Percentiles rank a stretch among this genome's conserved stretches.
phyloP scores from a whole-genome alignment of 225 moss, liverwort and hornwort genomes.

The Physcomitrium patens region DNA sequence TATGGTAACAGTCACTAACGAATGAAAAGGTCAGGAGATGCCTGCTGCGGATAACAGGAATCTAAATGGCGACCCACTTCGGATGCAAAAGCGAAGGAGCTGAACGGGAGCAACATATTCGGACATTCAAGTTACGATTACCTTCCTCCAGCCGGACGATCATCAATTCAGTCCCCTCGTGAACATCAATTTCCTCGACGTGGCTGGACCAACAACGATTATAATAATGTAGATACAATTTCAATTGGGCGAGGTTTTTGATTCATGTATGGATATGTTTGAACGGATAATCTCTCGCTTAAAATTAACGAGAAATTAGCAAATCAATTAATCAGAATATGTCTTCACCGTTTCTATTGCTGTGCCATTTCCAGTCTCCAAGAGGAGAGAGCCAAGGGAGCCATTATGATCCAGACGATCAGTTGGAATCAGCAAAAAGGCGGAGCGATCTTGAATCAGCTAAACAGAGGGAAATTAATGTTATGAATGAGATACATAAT shows the following conservation, averaged over 20 bases:
- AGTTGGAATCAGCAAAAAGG: slow-evolving; percentile 53
- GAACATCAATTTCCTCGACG: slow-evolving; percentile 25
- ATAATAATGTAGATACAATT: slow-evolving; percentile 18
- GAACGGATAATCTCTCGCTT: too few relatives aligned
- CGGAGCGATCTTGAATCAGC: slow-evolving; percentile 65
- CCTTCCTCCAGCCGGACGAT: slow-evolving; percentile 42
- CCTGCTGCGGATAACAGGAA: slow-evolving; percentile 39
- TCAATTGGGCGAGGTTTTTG: not conserved
- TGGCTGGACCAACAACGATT: slow-evolving; percentile 25
- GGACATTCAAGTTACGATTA: slow-evolving; percentile 38
- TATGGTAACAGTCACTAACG: slow-evolving; percentile 26
- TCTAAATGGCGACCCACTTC: slow-evolving; percentile 53
- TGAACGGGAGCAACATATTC: slow-evolving; percentile 63
- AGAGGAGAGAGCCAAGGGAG: slow-evolving; percentile 67
- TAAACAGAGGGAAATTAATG: slow-evolving; percentile 66
- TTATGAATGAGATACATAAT: slow-evolving; percentile 64
- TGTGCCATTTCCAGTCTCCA: slow-evolving; percentile 49
- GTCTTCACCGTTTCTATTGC: slow-evolving; percentile 22
- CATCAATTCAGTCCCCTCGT: slow-evolving; percentile 26
- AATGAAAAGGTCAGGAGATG: slow-evolving; percentile 22
- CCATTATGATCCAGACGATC: slow-evolving; percentile 63
- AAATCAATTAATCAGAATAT: not conserved
- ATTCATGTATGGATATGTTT: not conserved
- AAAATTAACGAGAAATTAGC: too few relatives aligned
- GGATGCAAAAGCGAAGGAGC: slow-evolving; percentile 60